Evolutionary conservation across 257 asterid species (phyloP), one percentile per base, ranked within the genome.

Genomic region (Solanum stenotomum): DNA sequence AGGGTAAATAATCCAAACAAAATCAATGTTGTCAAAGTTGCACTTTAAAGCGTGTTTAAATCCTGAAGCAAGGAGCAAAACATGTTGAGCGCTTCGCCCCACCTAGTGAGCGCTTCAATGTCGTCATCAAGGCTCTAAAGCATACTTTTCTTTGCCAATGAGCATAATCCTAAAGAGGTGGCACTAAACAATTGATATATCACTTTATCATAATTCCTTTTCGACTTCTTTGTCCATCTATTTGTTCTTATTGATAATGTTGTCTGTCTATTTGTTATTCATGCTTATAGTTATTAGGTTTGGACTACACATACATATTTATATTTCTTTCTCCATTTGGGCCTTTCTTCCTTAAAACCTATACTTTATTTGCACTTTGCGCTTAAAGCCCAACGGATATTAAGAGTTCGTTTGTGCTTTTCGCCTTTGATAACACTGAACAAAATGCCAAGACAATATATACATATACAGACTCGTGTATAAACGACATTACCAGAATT

Each of bases 401-500:
- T 34, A 33, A 16, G 44, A 74, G 27, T 20, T 74, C 6, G 11
- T 34, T 74, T 74, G 44, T 74, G 46, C 15, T 74, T 34, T 74
- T 74, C 9, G 2, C 44, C 9, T 34, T 74, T 34, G 46, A 74
- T 34, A 74, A 34, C 16, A 72, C 44, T 72, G 8, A 44, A 46
- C 42, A 18, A 29, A 81, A 49, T 29, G 40, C 68, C 68, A 16
- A 16, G n/a, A 16, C 38, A 81, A 23, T 6, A 31, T 12, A 78
- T 38, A 34, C 31, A 22, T 75, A 68, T n/a, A 44, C 63, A 34
- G 56, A 42, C 49, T 87, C 10, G 61, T 9, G 10, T 23, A 31
- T 18, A 61, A 42, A 37, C 18, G 59, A 22, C 72, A 74, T 72
- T 90, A 93, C 95, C 93, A 70, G 89, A 91, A 93, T 90, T 91